Evolutionary conservation across 164 flowering plant genomes (phyloP).

Genomic region (Magnolia officinalis): DNA sequence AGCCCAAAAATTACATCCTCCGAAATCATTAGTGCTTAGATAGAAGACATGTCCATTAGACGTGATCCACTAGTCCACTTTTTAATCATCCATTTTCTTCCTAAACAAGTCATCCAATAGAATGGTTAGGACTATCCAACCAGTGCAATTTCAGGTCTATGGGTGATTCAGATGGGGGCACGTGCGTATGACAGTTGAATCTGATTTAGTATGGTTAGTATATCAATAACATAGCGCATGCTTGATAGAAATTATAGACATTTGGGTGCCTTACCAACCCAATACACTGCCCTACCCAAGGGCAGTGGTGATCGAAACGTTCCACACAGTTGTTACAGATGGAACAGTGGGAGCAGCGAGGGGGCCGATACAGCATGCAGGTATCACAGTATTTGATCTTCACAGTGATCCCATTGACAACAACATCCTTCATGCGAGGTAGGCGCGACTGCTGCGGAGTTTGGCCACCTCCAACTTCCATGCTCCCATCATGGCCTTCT

Average conservation of each 20-base stretch:
- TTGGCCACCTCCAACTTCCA: conserved; percentile 58
- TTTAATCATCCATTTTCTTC: too few species aligned
- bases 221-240: not conserved
- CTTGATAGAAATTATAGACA: not conserved
- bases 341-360: conserved; percentile 92
- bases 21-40: too few species aligned
- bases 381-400: conserved; percentile 92
- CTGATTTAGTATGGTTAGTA: not conserved
- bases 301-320: conserved; percentile 92
- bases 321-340: conserved; percentile 89
- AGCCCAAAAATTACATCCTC: too few species aligned
- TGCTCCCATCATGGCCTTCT: conserved; percentile 61
- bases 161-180: not conserved
- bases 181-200: too few species aligned
- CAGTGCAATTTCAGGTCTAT: too few species aligned
- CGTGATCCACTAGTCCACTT: too few species aligned
- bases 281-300: conserved; percentile 98
- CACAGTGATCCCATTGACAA: conserved; percentile 66
- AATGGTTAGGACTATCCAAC: too few species aligned
- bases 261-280: conserved; percentile 60
- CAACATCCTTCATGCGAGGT: conserved; percentile 79
- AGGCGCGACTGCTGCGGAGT: conserved; percentile 58
- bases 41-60: too few species aligned
- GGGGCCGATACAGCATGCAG: conserved; percentile 96
- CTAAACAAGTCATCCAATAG: too few species aligned